phyloP scores from a whole-genome alignment of 192 early-diverging fungal species.

The Entomortierella beljakovae region DNA sequence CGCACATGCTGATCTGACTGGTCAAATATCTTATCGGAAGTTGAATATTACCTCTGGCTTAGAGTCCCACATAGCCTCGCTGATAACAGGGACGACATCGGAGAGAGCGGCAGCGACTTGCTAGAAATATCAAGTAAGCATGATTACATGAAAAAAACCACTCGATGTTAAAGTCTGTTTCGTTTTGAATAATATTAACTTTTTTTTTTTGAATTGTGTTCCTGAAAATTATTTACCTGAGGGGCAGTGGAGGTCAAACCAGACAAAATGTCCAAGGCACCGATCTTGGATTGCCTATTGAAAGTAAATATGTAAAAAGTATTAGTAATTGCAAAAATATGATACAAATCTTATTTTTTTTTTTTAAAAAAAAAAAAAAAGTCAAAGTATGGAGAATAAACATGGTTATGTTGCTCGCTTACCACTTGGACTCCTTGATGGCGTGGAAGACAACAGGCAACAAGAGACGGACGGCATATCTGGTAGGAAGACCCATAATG shows the following conservation, averaged over 20 bases:
- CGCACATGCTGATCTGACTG: not conserved
- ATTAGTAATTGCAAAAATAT: no score
- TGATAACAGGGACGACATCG: slow-evolving; percentile 78
- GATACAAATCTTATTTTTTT: no score
- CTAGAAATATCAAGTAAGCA: slow-evolving; percentile 6
- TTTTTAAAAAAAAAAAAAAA: no score
- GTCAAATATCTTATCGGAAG: not conserved
- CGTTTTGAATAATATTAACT: not conserved
- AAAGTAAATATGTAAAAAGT: not conserved
- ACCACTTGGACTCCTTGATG: slow-evolving; percentile 57
- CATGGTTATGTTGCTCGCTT: slow-evolving; percentile 2
- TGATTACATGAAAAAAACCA: not conserved
- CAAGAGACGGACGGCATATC: slow-evolving; percentile 57
- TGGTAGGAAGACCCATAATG: slow-evolving; percentile 56
- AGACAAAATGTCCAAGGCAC: slow-evolving; percentile 58
- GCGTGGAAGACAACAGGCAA: slow-evolving; percentile 69
- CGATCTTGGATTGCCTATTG: slow-evolving; percentile 77
- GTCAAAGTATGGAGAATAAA: no score
- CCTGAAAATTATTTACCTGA: slow-evolving; percentile 18
- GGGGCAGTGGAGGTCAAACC: slow-evolving; percentile 59
- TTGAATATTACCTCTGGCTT: slow-evolving; percentile 73
- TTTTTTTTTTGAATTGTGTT: not conserved
- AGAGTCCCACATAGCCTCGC: slow-evolving; percentile 85
- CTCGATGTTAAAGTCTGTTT: not conserved
- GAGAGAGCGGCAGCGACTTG: slow-evolving; percentile 64